phyloP scores from a whole-genome alignment of 1,284 basidiomycete genomes.

The Sanghuangporus baumii region DNA sequence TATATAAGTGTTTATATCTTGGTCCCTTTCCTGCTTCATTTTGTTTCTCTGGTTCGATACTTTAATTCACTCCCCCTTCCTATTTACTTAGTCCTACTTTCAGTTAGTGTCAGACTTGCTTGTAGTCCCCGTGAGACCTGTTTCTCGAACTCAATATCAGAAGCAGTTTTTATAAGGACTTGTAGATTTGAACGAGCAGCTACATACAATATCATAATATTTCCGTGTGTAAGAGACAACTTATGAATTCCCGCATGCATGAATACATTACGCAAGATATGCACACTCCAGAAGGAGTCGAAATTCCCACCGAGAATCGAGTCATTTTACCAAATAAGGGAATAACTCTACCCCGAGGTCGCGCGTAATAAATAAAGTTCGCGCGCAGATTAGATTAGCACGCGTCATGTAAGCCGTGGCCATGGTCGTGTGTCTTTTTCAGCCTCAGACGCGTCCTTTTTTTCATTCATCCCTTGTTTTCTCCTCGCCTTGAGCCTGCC shows the following conservation, averaged over 20 bases:
- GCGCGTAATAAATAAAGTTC: slow-evolving; percentile 8
- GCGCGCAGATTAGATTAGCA: background rate
- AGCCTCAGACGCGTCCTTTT: background rate
- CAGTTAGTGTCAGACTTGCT: background rate
- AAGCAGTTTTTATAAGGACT: too few species aligned
- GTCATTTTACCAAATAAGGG: background rate
- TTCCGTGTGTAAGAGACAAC: too few species aligned
- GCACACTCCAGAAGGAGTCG: background rate
- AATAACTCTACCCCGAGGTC: background rate
- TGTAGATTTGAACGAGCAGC: too few species aligned
- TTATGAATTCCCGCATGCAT: too few species aligned
- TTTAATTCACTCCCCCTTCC: background rate
- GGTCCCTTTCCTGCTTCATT: background rate
- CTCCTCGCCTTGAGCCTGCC: background rate
- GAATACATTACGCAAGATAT: too few species aligned
- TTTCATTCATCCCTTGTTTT: background rate
- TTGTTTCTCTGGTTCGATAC: background rate
- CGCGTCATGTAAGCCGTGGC: too few species aligned
- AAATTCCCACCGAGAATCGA: background rate
- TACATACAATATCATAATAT: too few species aligned
- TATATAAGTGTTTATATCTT: background rate
- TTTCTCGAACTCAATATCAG: too few species aligned
- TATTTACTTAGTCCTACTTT: background rate
- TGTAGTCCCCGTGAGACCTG: too few species aligned
- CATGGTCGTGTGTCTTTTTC: background rate